Evolutionary conservation across 768 basidiomycete genomes (phyloP), one percentile per base, ranked within the genome.

Genomic region (Tylopilus felleus): DNA sequence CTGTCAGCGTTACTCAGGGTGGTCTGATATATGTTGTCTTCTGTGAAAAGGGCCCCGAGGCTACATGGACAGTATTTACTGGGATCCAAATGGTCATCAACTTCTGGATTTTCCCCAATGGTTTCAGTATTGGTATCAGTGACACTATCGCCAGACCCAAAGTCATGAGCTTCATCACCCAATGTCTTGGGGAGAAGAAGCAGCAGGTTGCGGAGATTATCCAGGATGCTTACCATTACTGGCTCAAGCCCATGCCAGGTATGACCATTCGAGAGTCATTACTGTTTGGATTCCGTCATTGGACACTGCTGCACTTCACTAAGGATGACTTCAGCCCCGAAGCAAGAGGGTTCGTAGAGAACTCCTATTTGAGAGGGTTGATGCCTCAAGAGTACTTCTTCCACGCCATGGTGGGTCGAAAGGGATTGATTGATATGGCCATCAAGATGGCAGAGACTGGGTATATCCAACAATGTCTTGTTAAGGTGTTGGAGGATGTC

Each of bases 181-280:
- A 85, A 54, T 86, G 86, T 47, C 95, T 98, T 56, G 79, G 83
- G 7, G 80, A 85, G 56, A 86, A 87, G 57, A 98, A 98, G 74
- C 71, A 75, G 27, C 80, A 85, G 35, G 95, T 98, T n/a, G 75
- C 81, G 4, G 69, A 81, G 43, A 80, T 95, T 58, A 92, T 97
- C 63, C 80, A 86, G 0, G 82, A 89, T 51, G 93, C 95, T 9
- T 85, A 86, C 44, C 84, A 89, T 57, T 96, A 97, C 73, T 78
- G 81, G 23, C 80, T 98, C 60, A 94, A 94, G 71, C 81, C 94
- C 8, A 80, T 84, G 63, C 95, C 97, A 0, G 97, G 97, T 68
- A 98, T 99, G 97, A 98, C 97, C 8, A 93, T 99, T 56, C 93
- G 96, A 67, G 97, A 99, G 74, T 95, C 95, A 0, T 95, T 98